Base-by-base conservation (phyloP, 176 grass and related monocot species). In the Cenchrus fungigraminus region DNA sequence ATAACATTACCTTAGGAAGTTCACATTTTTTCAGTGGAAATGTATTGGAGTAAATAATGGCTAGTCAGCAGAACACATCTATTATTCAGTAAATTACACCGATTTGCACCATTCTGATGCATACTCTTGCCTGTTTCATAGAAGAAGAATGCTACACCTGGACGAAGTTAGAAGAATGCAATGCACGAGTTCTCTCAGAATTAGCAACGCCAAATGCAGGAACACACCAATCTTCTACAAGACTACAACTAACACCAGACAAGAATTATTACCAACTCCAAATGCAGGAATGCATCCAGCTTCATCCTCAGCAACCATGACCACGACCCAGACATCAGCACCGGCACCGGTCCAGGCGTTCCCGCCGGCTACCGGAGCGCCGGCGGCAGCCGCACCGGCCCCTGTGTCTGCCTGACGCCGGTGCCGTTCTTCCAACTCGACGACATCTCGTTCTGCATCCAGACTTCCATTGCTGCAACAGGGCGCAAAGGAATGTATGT, bases 401-500 rank as follows among this genome's bases (percentile, higher is more conserved):
- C 31, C 31, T 31, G 31, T 31, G 31, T 31, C 31, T 31, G 31
- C 31, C 31, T 31, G 31, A 31, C 31, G 31, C 31, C 71, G 31
- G 31, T 31, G 31, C 64, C 78, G 34, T 89, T 88, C 84, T 70
- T 82, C 8, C 29, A 88, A 37, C 71, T 49, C 14, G 65, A 56
- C 46, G 89, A 85, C 10, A 69, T 62, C 65, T 83, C 58, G 49
- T 64, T 84, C 79, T 88, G 76, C 32, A 83, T 74, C 93, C 89
- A 98, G 9, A 77, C 63, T 2, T 88, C 74, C 8, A 81, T 91
- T 59, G 96, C 96, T 94, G 91, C 79, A 86, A 69, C 6, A 83
- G 29, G 1, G 28, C 8, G 31, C 15, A 56, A 19, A 32, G 43
- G 49, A 15, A n/a, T 12, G 12, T 32, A 61, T 74, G 29, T 3